phyloP scores from a whole-genome alignment of 2,329 filamentous ascomycete genomes.

The Calonectria hawksworthii region DNA sequence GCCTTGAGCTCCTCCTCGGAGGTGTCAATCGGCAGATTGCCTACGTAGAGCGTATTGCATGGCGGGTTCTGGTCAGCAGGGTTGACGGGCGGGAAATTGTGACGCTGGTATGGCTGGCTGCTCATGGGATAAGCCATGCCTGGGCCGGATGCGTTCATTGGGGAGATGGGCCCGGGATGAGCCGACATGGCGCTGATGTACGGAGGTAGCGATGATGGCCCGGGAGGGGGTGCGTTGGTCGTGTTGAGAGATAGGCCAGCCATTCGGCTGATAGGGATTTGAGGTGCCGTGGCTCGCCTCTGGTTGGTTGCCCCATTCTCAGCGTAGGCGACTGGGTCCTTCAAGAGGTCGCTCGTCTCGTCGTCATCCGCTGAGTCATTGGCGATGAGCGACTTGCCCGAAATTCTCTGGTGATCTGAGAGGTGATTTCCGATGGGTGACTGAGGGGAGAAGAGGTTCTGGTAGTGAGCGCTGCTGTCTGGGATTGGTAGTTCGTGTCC shows the following conservation, averaged over 20 bases:
- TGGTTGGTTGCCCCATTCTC: slow-evolving; percentile 65
- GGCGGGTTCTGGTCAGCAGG: slow-evolving; percentile 97
- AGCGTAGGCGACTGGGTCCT: slow-evolving; percentile 80
- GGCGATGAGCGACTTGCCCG: slow-evolving; percentile 80
- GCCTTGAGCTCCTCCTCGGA: slow-evolving; percentile 96
- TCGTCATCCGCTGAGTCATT: slow-evolving; percentile 76
- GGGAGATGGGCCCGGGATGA: slow-evolving; percentile 67
- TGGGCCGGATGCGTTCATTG: slow-evolving; percentile 58
- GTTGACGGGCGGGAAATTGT: slow-evolving; percentile 87
- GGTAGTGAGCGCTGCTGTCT: slow-evolving; percentile 67
- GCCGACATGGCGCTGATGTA: slow-evolving; percentile 59
- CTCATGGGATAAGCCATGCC: slow-evolving; percentile 50
- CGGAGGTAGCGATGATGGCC: slow-evolving; percentile 67
- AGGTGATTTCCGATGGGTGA: slow-evolving; percentile 80
- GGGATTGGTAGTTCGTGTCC: slow-evolving; percentile 71
- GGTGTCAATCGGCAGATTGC: slow-evolving; percentile 93
- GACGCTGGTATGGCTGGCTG: slow-evolving; percentile 70
- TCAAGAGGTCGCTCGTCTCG: slow-evolving; percentile 79
- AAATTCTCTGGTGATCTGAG: slow-evolving; percentile 70
- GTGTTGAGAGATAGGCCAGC: slow-evolving; percentile 80
- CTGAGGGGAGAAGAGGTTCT: slow-evolving; percentile 79
- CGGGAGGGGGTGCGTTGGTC: slow-evolving; percentile 58
- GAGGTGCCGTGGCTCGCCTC: slow-evolving; percentile 79
- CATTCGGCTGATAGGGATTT: slow-evolving; percentile 79
- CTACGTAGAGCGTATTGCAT: slow-evolving; percentile 97